A percentile compares a stretch with the other conserved stretches of the same genome.
Conservation (phyloP, 2,329 filamentous ascomycete species). For the Elsinoe arachidis region DNA sequence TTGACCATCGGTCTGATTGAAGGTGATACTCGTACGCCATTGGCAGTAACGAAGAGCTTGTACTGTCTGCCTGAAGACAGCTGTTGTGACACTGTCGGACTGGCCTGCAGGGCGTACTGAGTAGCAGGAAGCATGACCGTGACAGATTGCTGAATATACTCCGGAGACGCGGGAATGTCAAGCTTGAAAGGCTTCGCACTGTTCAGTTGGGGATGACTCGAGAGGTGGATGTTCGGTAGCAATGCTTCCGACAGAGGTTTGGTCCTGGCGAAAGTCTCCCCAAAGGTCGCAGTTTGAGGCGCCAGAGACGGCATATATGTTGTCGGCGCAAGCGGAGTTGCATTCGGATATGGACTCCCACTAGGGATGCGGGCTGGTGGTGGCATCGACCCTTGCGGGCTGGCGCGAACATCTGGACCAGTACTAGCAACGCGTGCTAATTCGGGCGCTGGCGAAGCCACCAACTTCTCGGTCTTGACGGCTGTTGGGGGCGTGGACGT, state of each 20-base stretch:
- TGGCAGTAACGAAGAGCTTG: constrained; percentile 66
- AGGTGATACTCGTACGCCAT: constrained; percentile 53
- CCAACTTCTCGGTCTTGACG: constrained; percentile 33
- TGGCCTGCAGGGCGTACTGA: constrained; percentile 63
- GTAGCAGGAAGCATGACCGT: constrained; percentile 60
- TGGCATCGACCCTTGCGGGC: constrained; percentile 29
- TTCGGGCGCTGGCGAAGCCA: constrained; percentile 35
- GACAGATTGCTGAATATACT: constrained; percentile 60
- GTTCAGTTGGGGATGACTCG: constrained; percentile 59
- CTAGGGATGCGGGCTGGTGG: constrained; percentile 32
- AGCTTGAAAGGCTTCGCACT: constrained; percentile 51
- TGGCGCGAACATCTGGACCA: constrained; percentile 25
- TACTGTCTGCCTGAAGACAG: constrained; percentile 56
- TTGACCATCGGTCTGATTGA: constrained; percentile 37
- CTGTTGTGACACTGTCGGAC: constrained; percentile 50
- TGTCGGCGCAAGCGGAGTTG: constrained; percentile 23
- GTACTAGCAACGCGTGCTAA: constrained; percentile 31
- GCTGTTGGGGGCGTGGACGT: constrained; percentile 29
- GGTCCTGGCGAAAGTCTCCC: constrained; percentile 23
- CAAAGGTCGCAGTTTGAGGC: constrained; percentile 15
- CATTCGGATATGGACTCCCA: constrained; percentile 35
- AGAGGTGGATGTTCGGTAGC: constrained; percentile 56
- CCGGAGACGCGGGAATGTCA: constrained; percentile 56
- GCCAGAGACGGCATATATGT: constrained; percentile 27
- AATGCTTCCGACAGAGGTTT: constrained; percentile 50